Conservation (phyloP, 2,329 filamentous ascomycete species). For the Colletotrichum filicis region DNA sequence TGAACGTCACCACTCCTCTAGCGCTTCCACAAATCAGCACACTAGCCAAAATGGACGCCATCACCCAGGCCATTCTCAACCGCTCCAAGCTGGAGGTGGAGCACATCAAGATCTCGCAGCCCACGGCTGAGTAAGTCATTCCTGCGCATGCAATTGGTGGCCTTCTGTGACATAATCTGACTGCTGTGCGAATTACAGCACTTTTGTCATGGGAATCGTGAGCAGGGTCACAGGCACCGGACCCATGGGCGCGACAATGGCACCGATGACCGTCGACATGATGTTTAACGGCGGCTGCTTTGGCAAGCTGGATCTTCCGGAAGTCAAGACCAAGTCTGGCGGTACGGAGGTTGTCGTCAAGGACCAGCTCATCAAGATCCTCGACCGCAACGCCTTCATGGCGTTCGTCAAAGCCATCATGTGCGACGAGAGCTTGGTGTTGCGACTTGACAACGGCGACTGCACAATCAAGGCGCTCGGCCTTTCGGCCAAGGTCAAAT, state of each 20-base stretch:
- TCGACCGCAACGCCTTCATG: conserved; percentile 42
- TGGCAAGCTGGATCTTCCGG: conserved; percentile 44
- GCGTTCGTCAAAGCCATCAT: conserved; percentile 46
- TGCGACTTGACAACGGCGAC: conserved; percentile 43
- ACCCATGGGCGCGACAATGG: conserved; percentile 43
- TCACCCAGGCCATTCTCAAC: conserved; percentile 43
- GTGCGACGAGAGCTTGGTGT: conserved; percentile 40
- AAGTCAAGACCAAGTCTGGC: conserved; percentile 42
- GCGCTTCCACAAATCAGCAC: conserved; percentile 11
- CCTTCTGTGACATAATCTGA: not conserved
- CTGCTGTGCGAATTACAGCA: conserved; percentile 37
- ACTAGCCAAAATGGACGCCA: conserved; percentile 39
- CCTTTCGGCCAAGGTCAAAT: conserved; percentile 38
- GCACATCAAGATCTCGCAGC: conserved; percentile 43
- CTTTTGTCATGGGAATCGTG: conserved; percentile 44
- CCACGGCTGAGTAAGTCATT: conserved; percentile 43
- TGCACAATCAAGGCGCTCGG: conserved; percentile 43
- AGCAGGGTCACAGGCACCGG: conserved; percentile 44
- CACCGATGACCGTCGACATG: conserved; percentile 43
- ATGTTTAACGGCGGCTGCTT: conserved; percentile 43
- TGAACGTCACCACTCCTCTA: conserved; percentile 21
- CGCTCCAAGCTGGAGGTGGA: conserved; percentile 42
- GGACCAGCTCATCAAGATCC: conserved; percentile 43
- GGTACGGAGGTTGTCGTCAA: conserved; percentile 41
- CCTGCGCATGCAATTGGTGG: too few relatives aligned